Evolutionary conservation across 2,329 filamentous ascomycete species (phyloP), one percentile per base, ranked within the genome.

Genomic region (Pyrenochaeta sp.): DNA sequence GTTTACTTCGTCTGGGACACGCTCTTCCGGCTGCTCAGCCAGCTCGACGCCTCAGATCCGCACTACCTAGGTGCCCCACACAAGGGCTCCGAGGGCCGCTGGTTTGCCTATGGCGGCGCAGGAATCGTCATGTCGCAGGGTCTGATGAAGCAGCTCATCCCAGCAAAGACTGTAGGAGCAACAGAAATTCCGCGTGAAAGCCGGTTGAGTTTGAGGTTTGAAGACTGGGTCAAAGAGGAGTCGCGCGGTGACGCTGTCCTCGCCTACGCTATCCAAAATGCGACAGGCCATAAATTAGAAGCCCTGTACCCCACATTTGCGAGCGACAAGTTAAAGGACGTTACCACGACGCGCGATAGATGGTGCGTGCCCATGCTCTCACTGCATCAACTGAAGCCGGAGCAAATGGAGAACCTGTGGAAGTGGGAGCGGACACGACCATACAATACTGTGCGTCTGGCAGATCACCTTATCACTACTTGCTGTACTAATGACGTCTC

Each of bases 381-480:
- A 6, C 66, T 76, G 46, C 76, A 78, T 50, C 67, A 72, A 42
- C 58, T 76, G 18, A 68, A 66, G 21, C 74, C 79, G 0, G 72
- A 78, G 21, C 81, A 83, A 48, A 82, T 85, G 79, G 67, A 74
- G 9, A 72, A 75, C 0, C 66, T 85, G 35, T 83, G 81, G 77
- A 75, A 77, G 50, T 86, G 79, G 75, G 75, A 77, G 58, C 70
- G 75, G 51, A 72, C 67, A 48, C 61, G 75, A 27, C 71, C 69
- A 20, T 71, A 71, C 45, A 74, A 71, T 33, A 60, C 57, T 37
- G 72, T 72, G 64, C 18, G 67, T 54, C 11, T 27, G 23, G 23
- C 23, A 9, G 9, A 4, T 27, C 4, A 4, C 9, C 21, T 18
- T 27, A 14, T 11, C 36, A 39, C 11, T 4, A 11, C 21, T 14